phyloP scores from a whole-genome alignment of 2,329 filamentous ascomycete genomes.

The Diaporthe citri region DNA sequence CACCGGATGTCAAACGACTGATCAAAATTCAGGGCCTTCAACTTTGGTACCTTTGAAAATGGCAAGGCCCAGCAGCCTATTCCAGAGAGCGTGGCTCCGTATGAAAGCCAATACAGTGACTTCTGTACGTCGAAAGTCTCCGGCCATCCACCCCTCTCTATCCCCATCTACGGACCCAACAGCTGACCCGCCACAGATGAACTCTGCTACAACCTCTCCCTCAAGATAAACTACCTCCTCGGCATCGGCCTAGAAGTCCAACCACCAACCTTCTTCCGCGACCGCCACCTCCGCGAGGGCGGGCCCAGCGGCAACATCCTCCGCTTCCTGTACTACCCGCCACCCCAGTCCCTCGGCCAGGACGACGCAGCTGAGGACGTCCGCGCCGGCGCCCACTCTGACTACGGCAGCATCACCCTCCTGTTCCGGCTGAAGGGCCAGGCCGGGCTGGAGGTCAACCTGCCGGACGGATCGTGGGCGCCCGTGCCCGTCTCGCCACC shows the following conservation, averaged over 20 bases:
- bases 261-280: slow-evolving; percentile 66
- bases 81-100: slow-evolving; percentile 70
- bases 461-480: slow-evolving; percentile 67
- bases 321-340: slow-evolving; percentile 80
- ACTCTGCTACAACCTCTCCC: slow-evolving; percentile 39
- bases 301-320: slow-evolving; percentile 70
- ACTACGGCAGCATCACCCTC: slow-evolving; percentile 81
- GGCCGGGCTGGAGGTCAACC: slow-evolving; percentile 86
- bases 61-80: slow-evolving; percentile 82
- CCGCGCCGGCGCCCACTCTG: slow-evolving; percentile 90
- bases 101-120: slow-evolving; percentile 71
- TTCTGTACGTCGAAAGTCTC: slow-evolving; percentile 78
- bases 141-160: background rate
- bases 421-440: slow-evolving; percentile 90
- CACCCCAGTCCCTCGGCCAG: slow-evolving; percentile 54
- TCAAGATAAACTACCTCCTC: slow-evolving; percentile 76
- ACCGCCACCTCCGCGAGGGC: slow-evolving; percentile 60
- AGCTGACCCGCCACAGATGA: slow-evolving; percentile 21
- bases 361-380: slow-evolving; percentile 69
- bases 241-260: slow-evolving; percentile 78
- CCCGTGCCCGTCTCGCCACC: slow-evolving; percentile 76
- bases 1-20: slow-evolving; percentile 1
- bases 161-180: background rate
- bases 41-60: slow-evolving; percentile 82
- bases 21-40: slow-evolving; percentile 78